These are phyloP conservation scores for Chlorella vulgaris DNA, from an alignment of 139 green algal species.

Conservation along the genomic window DNA sequence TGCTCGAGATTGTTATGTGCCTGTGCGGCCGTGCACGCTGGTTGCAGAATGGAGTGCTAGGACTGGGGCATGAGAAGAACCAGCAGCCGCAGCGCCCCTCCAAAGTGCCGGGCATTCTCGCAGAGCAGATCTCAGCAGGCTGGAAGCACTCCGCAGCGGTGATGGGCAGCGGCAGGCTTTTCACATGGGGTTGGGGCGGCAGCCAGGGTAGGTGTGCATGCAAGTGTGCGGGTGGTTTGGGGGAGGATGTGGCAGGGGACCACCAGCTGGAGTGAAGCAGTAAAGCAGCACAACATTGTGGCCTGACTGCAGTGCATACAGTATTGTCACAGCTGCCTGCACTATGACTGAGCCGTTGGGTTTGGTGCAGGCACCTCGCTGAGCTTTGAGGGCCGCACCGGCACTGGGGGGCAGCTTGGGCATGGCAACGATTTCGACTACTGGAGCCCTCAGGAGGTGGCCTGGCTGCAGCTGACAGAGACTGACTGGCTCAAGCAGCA, in stretches of 20 bases:
- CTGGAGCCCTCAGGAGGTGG: conserved; percentile 46
- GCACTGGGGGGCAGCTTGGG: conserved; percentile 58
- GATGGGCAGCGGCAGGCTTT: conserved; percentile 24
- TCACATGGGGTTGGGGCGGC: conserved; percentile 60
- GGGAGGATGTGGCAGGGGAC: no score
- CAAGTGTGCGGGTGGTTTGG: no score
- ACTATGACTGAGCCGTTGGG: no score
- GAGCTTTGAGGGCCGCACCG: conserved; percentile 27
- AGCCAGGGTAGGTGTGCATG: conserved; percentile 12
- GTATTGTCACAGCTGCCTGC: no score
- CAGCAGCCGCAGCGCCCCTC: conserved; percentile 6
- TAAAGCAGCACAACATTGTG: no score
- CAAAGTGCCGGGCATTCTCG: neutral
- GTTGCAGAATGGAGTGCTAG: conserved; percentile 37
- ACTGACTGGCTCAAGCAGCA: conserved; percentile 10
- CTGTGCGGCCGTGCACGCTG: neutral
- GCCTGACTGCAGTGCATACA: no score
- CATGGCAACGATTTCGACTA: conserved; percentile 57
- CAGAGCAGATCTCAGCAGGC: conserved; percentile 18
- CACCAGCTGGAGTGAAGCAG: no score
- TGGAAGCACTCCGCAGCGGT: conserved; percentile 47
- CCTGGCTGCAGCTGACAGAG: conserved; percentile 16
- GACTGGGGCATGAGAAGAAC: conserved; percentile 29
- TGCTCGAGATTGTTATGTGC: no score
- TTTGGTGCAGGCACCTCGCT: conserved; percentile 36